These are phyloP conservation scores for Saccharomycopsis lassenensis DNA, from an alignment of 805 yeast genomes.

Conservation along the genomic window DNA sequence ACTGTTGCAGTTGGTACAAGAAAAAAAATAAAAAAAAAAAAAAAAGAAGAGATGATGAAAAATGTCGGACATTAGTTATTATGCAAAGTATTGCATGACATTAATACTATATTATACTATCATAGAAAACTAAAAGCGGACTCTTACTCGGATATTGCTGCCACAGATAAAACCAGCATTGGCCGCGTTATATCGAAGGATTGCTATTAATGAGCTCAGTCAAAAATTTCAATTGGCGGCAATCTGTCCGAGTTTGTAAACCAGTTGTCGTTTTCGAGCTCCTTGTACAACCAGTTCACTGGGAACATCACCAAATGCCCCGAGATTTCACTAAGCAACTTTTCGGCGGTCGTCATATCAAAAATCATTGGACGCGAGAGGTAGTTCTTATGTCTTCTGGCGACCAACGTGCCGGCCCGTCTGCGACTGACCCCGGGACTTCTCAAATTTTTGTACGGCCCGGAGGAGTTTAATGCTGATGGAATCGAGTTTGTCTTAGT, in stretches of 20 bases:
- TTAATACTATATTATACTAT: too few relatives aligned
- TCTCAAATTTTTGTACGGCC: too few relatives aligned
- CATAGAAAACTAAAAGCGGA: too few relatives aligned
- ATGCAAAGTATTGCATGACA: too few relatives aligned
- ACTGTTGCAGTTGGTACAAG: too few relatives aligned
- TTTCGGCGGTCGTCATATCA: slow-evolving; percentile 69
- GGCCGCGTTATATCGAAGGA: background rate
- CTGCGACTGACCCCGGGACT: slow-evolving; percentile 4
- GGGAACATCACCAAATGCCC: slow-evolving; percentile 93
- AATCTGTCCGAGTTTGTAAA: slow-evolving; percentile 86
- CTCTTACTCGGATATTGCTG: too few relatives aligned
- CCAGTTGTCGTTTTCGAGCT: slow-evolving; percentile 89
- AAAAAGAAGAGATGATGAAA: too few relatives aligned
- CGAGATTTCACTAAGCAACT: slow-evolving; percentile 56
- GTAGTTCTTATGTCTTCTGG: slow-evolving; percentile 8
- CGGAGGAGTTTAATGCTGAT: too few relatives aligned
- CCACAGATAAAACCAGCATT: too few relatives aligned
- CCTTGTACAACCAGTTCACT: slow-evolving; percentile 77
- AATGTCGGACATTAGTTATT: too few relatives aligned
- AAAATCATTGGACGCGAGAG: slow-evolving; percentile 30
- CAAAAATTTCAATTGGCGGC: slow-evolving; percentile 92
- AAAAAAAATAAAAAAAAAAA: too few relatives aligned
- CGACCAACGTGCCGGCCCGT: slow-evolving; percentile 20
- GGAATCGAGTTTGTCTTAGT: too few relatives aligned
- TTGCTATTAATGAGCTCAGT: slow-evolving; percentile 26